Percentiles rank a stretch among this genome's conserved stretches.
These are phyloP conservation scores for Herpetomonas tarakana DNA, from an alignment of 208 protist species.

Conservation along the genomic window DNA sequence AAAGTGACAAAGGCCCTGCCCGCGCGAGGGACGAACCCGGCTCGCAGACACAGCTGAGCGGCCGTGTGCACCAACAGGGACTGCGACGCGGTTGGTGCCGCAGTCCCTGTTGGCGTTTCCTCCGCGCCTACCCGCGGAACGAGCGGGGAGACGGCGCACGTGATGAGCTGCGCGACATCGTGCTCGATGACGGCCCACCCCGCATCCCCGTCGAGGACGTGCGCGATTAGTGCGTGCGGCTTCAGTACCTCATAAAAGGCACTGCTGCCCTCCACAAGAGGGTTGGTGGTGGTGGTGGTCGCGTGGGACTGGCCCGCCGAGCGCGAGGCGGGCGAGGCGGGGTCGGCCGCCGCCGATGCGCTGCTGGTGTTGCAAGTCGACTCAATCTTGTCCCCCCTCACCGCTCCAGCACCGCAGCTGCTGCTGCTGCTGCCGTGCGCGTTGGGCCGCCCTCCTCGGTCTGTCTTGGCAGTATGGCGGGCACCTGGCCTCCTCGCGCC, in stretches of 20 bases:
- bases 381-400: too few species aligned
- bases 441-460: too few species aligned
- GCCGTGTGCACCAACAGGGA: conserved; percentile 25
- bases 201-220: conserved; percentile 2
- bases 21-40: conserved; percentile 10
- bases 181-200: neutral
- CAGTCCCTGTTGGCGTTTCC: neutral
- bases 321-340: too few species aligned
- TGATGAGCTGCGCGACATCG: neutral
- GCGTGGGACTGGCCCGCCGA: neutral
- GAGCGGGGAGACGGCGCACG: neutral
- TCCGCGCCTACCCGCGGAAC: neutral
- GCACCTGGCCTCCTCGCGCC: too few species aligned
- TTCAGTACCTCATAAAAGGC: neutral
- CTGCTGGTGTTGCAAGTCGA: too few species aligned
- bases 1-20: conserved; percentile 23
- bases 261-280: neutral
- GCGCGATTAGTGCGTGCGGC: conserved; percentile 2
- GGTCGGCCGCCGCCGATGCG: too few species aligned
- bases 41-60: conserved; percentile 18
- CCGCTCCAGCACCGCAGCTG: too few species aligned
- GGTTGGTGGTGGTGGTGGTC: neutral
- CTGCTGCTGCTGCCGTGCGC: too few species aligned
- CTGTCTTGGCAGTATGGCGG: too few species aligned
- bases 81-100: conserved; percentile 6